Evolutionary conservation across 2,329 filamentous ascomycete genomes (phyloP).

Genomic region (Penicillium psychrosexuale): DNA sequence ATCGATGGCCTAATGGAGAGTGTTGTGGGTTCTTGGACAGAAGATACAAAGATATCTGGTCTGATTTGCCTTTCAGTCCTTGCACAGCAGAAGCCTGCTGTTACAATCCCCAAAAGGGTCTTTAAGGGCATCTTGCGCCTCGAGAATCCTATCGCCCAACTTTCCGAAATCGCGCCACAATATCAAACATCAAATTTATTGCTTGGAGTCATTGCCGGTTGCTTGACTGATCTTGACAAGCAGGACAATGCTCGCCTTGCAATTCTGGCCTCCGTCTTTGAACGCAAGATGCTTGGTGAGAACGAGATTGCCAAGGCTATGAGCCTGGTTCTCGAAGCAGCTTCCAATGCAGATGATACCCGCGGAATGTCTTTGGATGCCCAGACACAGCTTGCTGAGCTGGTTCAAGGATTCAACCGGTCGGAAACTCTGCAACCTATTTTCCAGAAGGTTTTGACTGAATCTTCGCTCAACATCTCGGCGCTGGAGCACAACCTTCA

Average conservation of each 20-base stretch:
- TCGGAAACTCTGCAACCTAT: conserved; percentile 58
- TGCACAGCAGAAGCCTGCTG: conserved; percentile 71
- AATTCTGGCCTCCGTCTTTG: conserved; percentile 39
- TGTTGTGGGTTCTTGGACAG: conserved; percentile 71
- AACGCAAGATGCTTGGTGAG: conserved; percentile 31
- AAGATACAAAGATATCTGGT: conserved; percentile 68
- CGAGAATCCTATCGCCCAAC: conserved; percentile 30
- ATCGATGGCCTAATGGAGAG: conserved; percentile 90
- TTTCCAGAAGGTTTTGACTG: conserved; percentile 65
- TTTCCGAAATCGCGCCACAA: conserved; percentile 35
- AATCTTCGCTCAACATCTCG: conserved; percentile 68
- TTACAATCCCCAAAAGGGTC: conserved; percentile 66
- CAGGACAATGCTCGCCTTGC: conserved; percentile 46
- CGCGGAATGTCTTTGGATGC: conserved; percentile 43
- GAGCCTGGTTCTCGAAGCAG: conserved; percentile 33
- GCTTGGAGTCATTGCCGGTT: conserved; percentile 38
- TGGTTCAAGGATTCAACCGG: conserved; percentile 65
- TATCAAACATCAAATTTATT: conserved; percentile 36
- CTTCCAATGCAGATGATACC: conserved; percentile 48
- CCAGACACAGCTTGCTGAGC: conserved; percentile 62
- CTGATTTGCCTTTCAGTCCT: conserved; percentile 78
- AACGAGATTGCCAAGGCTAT: conserved; percentile 32
- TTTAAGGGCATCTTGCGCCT: conserved; percentile 52
- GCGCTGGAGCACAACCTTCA: conserved; percentile 72
- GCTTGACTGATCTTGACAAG: conserved; percentile 32